Percentiles rank a stretch among this genome's conserved stretches.
These are phyloP conservation scores for Adansonia rubrostipa DNA, from an alignment of 441 rosid species.

Conservation along the genomic window DNA sequence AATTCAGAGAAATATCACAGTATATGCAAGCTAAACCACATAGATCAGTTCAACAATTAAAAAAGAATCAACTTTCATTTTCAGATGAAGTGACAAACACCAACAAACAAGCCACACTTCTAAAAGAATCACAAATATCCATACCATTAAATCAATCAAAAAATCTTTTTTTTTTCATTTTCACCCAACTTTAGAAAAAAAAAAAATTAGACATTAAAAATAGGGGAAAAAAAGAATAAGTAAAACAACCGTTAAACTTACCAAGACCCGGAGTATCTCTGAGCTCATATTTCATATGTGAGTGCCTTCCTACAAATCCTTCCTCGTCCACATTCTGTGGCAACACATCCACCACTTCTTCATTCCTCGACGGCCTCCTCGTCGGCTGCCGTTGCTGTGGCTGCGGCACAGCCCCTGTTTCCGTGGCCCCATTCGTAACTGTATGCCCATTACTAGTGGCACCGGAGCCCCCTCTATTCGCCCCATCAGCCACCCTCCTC, in stretches of 20 bases:
- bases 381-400: constrained; percentile 27
- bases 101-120: not conserved
- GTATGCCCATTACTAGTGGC: constrained; percentile 39
- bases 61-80: constrained; percentile 24
- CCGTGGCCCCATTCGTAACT: constrained; percentile 40
- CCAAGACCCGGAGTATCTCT: constrained; percentile 95
- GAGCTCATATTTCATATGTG: constrained; percentile 87
- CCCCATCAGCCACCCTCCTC: constrained; percentile 81
- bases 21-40: constrained; percentile 10
- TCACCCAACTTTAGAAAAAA: not conserved
- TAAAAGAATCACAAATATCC: not conserved
- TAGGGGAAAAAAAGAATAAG: not conserved
- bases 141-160: not conserved
- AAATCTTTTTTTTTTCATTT: not conserved
- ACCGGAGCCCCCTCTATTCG: constrained; percentile 29
- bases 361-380: constrained; percentile 67
- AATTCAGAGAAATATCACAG: constrained; percentile 5
- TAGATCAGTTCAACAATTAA: constrained; percentile 10
- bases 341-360: constrained; percentile 63
- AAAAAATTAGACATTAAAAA: not conserved
- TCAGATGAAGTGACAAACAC: constrained; percentile 12
- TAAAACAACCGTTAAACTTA: constrained; percentile 34
- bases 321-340: constrained; percentile 67
- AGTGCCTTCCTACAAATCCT: constrained; percentile 59
- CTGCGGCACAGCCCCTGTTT: too few species aligned